A percentile compares a stretch with the other conserved stretches of the same genome.
phyloP scores from a whole-genome alignment of 2,329 filamentous ascomycete genomes.

The Fusarium sp. region DNA sequence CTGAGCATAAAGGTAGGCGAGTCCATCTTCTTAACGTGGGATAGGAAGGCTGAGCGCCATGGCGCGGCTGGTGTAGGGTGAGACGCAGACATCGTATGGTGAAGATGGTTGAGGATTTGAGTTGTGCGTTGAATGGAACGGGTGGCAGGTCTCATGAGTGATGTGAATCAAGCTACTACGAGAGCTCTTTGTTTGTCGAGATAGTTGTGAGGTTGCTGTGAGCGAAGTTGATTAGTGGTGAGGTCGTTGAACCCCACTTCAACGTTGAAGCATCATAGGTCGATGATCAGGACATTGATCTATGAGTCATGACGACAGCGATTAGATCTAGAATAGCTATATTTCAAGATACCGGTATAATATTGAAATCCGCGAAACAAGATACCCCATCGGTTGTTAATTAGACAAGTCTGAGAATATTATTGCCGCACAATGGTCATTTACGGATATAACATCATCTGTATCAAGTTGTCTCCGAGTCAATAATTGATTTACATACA shows the following conservation, averaged over 20 bases:
- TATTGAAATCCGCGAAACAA: background rate
- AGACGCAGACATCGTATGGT: conserved; percentile 50
- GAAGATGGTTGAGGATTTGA: conserved; percentile 51
- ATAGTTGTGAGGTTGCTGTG: background rate
- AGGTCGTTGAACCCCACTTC: conserved; percentile 34
- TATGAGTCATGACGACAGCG: conserved; percentile 41
- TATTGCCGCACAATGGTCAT: no score
- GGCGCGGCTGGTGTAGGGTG: conserved; percentile 58
- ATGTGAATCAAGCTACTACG: background rate
- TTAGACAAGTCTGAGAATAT: no score
- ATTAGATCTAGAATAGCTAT: background rate
- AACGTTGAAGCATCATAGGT: conserved; percentile 26
- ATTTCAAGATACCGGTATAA: background rate
- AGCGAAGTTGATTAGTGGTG: conserved; percentile 19
- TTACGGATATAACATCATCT: no score
- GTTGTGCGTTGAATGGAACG: conserved; percentile 46
- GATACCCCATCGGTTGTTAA: no score
- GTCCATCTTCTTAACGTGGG: conserved; percentile 65
- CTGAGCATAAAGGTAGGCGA: conserved; percentile 67
- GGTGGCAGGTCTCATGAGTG: conserved; percentile 40
- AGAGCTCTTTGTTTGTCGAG: conserved; percentile 1
- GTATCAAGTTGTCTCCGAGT: no score
- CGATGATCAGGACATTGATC: conserved; percentile 26
- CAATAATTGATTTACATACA: background rate
- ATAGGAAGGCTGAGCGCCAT: conserved; percentile 68